Conservation (phyloP, 140 eudicot genomes). For the Cichorium intybus region DNA sequence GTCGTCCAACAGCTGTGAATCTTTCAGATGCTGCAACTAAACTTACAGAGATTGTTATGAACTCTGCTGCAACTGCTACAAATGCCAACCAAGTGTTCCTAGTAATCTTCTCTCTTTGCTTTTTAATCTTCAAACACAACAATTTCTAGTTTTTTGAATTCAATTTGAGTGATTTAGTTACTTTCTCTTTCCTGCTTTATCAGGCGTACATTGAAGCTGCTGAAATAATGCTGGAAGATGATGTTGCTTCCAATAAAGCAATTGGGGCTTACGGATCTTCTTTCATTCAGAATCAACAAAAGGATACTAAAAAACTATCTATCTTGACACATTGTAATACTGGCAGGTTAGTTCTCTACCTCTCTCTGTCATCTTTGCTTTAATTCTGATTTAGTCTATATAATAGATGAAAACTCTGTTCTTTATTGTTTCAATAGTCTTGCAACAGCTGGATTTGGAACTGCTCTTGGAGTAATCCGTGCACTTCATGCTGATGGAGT, state of each 20-base stretch:
- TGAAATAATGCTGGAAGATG: slow-evolving; percentile 87
- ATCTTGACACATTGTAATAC: slow-evolving; percentile 96
- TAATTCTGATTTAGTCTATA: background rate
- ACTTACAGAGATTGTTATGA: slow-evolving; percentile 49
- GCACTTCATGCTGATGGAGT: slow-evolving; percentile 71
- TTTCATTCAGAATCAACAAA: slow-evolving; percentile 45
- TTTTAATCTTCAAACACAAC: background rate
- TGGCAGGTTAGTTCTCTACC: slow-evolving; percentile 58
- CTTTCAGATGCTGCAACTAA: slow-evolving; percentile 92
- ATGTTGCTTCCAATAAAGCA: slow-evolving; percentile 93
- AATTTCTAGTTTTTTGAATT: background rate
- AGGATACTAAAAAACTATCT: slow-evolving; percentile 46
- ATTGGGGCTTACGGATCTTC: slow-evolving; percentile 86
- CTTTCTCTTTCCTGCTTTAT: background rate
- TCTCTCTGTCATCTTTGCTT: background rate
- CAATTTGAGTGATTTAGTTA: slow-evolving; percentile 1
- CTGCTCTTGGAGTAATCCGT: slow-evolving; percentile 96
- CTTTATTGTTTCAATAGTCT: slow-evolving; percentile 42
- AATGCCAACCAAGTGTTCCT: slow-evolving; percentile 55
- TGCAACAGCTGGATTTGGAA: slow-evolving; percentile 99
- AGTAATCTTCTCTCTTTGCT: slow-evolving; percentile 32
- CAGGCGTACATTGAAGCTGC: slow-evolving; percentile 88
- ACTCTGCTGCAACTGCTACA: slow-evolving; percentile 61
- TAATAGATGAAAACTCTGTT: no score
- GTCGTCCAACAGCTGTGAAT: slow-evolving; percentile 99